Evolutionary conservation across 2,329 filamentous ascomycete genomes (phyloP), one percentile per base, ranked within the genome.

Genomic region (Dothistroma pini): DNA sequence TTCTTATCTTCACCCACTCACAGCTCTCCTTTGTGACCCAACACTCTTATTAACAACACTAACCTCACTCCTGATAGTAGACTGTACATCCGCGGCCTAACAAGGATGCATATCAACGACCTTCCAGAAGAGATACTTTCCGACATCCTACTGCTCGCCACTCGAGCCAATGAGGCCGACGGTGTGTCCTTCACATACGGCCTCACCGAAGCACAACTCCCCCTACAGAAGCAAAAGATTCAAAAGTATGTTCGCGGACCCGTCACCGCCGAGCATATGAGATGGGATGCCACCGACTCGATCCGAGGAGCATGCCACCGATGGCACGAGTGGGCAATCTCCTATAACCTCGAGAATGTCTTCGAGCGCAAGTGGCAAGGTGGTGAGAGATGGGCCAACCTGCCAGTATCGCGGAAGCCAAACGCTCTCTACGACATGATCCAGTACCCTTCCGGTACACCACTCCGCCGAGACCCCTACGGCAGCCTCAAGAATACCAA

Each of bases 261-360:
- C 16, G 74, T 83, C 16, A 80, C 79, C 10, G 75, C 80, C 44
- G 80, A 83, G 69, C 75, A 80, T 56, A 73, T 82, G 54, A 77
- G 78, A 63, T 84, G 82, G 82, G 79, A 81, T 63, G 75, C 80
- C 35, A 80, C 79, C 25, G 71, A 75, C 34, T 73, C 77, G 16
- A 76, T 84, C 55, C 78, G 82, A 48, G 75, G 78, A 14, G 81
- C 82, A 31, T 82, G 79, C 72, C 75, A 74, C 58, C 67, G 70
- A 62, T 84, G 81, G 81, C 81, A 83, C 68, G 75, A 81, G 56
- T 84, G 82, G 82, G 76, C 80, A 21, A 70, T 83, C 62, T 74
- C 76, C 44, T 81, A 82, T 71, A 78, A 80, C 60, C 72, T 83
- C 68, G 78, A 77, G 67, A 77, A 80, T 54, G 71, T 84, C 56